A percentile compares a stretch with the other conserved stretches of the same genome.
These are phyloP conservation scores for Elaeagnus macrophylla DNA, from an alignment of 306 rosid species.

Conservation along the genomic window DNA sequence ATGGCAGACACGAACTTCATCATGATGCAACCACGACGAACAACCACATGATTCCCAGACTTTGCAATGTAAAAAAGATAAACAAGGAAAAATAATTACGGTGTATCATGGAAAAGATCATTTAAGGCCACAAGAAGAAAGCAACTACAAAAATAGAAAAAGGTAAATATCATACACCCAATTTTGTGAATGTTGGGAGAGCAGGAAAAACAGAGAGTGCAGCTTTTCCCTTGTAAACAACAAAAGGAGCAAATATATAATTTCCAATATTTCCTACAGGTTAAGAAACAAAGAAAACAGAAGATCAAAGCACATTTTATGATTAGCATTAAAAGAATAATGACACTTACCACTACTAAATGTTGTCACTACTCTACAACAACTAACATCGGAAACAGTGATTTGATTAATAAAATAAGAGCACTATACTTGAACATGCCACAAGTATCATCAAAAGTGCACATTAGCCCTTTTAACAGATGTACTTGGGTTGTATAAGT, in stretches of 20 bases:
- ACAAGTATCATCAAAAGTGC: no score
- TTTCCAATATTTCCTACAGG: constrained; percentile 37
- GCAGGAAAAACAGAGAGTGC: constrained; percentile 60
- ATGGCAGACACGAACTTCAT: constrained; percentile 36
- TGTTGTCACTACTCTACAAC: no score
- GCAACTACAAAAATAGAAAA: constrained; percentile 1
- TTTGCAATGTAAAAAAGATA: constrained; percentile 12
- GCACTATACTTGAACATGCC: no score
- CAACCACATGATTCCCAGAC: constrained; percentile 52
- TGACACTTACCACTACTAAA: no score
- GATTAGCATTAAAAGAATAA: no score
- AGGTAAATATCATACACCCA: constrained; percentile 38
- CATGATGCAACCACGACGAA: constrained; percentile 43
- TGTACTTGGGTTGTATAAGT: no score
- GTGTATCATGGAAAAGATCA: constrained; percentile 4
- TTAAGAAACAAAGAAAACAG: constrained; percentile 13
- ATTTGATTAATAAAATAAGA: no score
- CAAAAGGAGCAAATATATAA: constrained; percentile 50
- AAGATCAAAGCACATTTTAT: no score
- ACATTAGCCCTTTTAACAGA: no score
- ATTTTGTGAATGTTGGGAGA: constrained; percentile 74
- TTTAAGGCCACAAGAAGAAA: not conserved
- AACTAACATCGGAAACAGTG: no score
- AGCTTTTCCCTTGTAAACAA: constrained; percentile 86
- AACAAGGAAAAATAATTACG: constrained; percentile 17